These are phyloP conservation scores for Claviceps maximensis DNA, from an alignment of 2,329 filamentous ascomycete species.

Conservation along the genomic window DNA sequence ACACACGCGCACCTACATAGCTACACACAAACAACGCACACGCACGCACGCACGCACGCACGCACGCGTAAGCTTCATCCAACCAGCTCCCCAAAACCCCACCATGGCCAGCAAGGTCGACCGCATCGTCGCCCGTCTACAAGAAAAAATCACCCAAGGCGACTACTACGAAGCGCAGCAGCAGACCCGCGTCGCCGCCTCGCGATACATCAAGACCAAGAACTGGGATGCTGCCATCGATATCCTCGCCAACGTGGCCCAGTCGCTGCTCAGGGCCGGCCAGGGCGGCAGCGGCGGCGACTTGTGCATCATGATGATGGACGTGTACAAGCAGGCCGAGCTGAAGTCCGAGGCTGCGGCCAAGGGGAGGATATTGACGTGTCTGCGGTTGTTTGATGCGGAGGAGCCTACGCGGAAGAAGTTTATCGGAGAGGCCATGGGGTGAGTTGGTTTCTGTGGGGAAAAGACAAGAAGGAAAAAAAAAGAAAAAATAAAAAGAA, in stretches of 20 bases:
- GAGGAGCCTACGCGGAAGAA: constrained; percentile 88
- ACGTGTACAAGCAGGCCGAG: constrained; percentile 81
- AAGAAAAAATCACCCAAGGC: constrained; percentile 78
- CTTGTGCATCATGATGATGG: constrained; percentile 72
- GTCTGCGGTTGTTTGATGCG: constrained; percentile 66
- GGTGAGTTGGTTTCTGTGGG: constrained; percentile 30
- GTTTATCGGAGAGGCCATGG: constrained; percentile 75
- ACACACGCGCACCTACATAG: neutral
- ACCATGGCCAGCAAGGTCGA: constrained; percentile 28
- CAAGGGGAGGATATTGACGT: constrained; percentile 63
- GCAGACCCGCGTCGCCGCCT: constrained; percentile 88
- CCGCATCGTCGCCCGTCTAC: constrained; percentile 50
- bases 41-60: too few relatives aligned
- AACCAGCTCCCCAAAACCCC: neutral
- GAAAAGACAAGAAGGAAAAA: neutral
- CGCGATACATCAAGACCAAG: constrained; percentile 77
- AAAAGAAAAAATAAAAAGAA: neutral
- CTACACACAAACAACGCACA: neutral
- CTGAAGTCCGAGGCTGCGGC: constrained; percentile 60
- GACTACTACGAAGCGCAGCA: constrained; percentile 98
- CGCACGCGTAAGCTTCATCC: too few relatives aligned
- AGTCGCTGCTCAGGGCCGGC: constrained; percentile 77
- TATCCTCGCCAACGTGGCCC: constrained; percentile 71
- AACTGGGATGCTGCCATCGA: constrained; percentile 81
- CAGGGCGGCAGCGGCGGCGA: constrained; percentile 90